Percentiles rank a stretch among this genome's conserved stretches.
Conservation (phyloP, 2,329 filamentous ascomycete genomes). For the Fusarium protoensiforme region DNA sequence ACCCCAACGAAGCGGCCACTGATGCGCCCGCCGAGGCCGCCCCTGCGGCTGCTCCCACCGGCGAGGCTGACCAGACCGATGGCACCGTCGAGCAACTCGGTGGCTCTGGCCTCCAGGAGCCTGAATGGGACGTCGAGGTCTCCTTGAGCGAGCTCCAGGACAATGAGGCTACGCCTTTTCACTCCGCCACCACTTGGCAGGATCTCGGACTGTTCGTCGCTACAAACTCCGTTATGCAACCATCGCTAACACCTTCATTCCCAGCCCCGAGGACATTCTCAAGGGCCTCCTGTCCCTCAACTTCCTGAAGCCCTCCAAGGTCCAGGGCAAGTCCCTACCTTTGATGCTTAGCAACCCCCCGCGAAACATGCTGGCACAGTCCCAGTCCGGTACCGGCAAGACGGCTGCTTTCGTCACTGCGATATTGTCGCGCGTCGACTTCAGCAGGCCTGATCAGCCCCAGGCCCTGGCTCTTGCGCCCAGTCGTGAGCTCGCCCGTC, state of each 20-base stretch:
- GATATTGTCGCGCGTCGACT: constrained; percentile 86
- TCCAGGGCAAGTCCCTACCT: constrained; percentile 94
- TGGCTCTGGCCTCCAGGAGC: constrained; percentile 72
- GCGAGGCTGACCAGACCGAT: constrained; percentile 50
- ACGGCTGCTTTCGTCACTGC: constrained; percentile 97
- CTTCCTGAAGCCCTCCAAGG: constrained; percentile 96
- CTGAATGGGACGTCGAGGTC: constrained; percentile 89
- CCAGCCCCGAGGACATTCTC: constrained; percentile 67
- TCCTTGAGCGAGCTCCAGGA: constrained; percentile 90
- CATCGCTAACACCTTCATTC: constrained; percentile 7
- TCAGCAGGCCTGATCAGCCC: constrained; percentile 73
- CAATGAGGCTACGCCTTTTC: constrained; percentile 87
- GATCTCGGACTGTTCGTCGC: constrained; percentile 79
- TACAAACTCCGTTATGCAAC: background rate
- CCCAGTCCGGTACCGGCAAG: constrained; percentile 98
- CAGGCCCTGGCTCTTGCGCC: constrained; percentile 92
- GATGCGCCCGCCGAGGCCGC: constrained; percentile 31
- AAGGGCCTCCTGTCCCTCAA: constrained; percentile 83
- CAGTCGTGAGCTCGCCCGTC: constrained; percentile 92
- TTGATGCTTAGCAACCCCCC: constrained; percentile 89
- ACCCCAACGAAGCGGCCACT: constrained; percentile 50
- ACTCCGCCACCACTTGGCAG: constrained; percentile 85
- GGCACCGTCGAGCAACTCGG: constrained; percentile 50
- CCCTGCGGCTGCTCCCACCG: constrained; percentile 27
- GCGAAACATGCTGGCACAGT: constrained; percentile 95